These are phyloP conservation scores for Hyaloperonospora brassicae DNA, from an alignment of 352 stramenopile genomes.

Conservation along the genomic window DNA sequence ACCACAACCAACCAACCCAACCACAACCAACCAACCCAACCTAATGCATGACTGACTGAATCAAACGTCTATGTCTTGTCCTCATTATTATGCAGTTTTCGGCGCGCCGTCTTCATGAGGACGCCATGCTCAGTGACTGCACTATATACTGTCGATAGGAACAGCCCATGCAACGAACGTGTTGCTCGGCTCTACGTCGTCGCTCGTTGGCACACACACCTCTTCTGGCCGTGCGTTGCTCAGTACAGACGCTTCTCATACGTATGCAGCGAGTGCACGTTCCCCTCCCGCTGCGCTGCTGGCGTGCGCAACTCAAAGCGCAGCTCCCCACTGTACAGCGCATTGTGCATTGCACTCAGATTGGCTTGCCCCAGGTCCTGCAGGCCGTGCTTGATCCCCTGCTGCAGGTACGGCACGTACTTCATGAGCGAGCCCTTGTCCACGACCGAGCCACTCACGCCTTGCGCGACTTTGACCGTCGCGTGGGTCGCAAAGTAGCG, in stretches of 20 bases:
- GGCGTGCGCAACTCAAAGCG: constrained; percentile 97
- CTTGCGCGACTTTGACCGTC: constrained; percentile 98
- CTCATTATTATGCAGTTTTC: constrained; percentile 35
- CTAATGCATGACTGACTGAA: not conserved
- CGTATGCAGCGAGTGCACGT: constrained; percentile 97
- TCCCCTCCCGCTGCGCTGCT: constrained; percentile 98
- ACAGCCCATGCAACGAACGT: constrained; percentile 6
- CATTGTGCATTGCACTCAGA: constrained; percentile 81
- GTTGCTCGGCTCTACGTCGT: constrained; percentile 16
- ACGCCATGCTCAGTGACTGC: constrained; percentile 32
- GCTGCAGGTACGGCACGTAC: constrained; percentile 99
- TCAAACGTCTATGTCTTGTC: constrained; percentile 29
- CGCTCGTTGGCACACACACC: constrained; percentile 1
- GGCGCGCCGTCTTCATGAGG: constrained; percentile 22
- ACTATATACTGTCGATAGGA: constrained; percentile 40
- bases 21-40: too few species aligned
- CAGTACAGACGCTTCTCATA: constrained; percentile 92
- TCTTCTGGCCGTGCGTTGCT: constrained; percentile 8
- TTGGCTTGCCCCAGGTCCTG: constrained; percentile 95
- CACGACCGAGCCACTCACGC: constrained; percentile 96
- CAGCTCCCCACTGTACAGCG: constrained; percentile 75
- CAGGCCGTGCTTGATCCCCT: constrained; percentile 97
- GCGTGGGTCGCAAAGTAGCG: constrained; percentile 87
- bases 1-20: too few species aligned
- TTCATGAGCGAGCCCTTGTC: constrained; percentile 98